Conservation (phyloP, 805 yeast genomes). For the Candida bentonensis region DNA sequence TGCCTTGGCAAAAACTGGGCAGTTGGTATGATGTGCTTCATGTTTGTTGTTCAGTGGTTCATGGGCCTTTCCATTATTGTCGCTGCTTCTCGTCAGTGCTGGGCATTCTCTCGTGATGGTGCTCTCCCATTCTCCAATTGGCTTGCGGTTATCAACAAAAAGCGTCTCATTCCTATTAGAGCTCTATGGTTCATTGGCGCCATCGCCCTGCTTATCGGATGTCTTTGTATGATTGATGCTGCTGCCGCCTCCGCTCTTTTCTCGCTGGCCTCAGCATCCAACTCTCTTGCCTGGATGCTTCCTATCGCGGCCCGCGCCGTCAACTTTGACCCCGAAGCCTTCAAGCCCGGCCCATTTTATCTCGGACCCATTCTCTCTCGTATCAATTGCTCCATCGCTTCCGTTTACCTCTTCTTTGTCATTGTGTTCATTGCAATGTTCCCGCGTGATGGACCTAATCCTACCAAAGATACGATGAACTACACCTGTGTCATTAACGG, state of each 20-base stretch:
- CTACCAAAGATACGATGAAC: conserved; percentile 42
- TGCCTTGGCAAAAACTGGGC: conserved; percentile 55
- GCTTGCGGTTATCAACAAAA: conserved; percentile 43
- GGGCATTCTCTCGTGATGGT: conserved; percentile 68
- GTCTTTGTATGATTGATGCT: conserved; percentile 41
- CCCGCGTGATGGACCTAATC: conserved; percentile 30
- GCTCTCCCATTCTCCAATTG: conserved; percentile 50
- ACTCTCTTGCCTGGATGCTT: conserved; percentile 47
- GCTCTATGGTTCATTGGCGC: conserved; percentile 44
- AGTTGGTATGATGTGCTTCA: conserved; percentile 43
- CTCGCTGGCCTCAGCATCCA: conserved; percentile 48
- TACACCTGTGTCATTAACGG: conserved; percentile 53
- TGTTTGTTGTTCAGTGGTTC: conserved; percentile 45
- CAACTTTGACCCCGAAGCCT: conserved; percentile 31
- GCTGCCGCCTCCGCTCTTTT: conserved; percentile 58
- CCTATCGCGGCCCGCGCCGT: conserved; percentile 44
- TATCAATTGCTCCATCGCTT: conserved; percentile 32
- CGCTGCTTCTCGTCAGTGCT: conserved; percentile 56
- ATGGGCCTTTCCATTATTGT: conserved; percentile 52
- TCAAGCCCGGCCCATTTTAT: conserved; percentile 54
- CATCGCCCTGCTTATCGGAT: conserved; percentile 39
- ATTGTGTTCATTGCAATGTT: conserved; percentile 43
- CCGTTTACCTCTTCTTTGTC: conserved; percentile 36
- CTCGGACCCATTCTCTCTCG: conserved; percentile 38
- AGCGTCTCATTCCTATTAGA: conserved; percentile 46